Evolutionary conservation across 2,329 filamentous ascomycete genomes (phyloP).

Genomic region (Alternaria novae-zelandiae): DNA sequence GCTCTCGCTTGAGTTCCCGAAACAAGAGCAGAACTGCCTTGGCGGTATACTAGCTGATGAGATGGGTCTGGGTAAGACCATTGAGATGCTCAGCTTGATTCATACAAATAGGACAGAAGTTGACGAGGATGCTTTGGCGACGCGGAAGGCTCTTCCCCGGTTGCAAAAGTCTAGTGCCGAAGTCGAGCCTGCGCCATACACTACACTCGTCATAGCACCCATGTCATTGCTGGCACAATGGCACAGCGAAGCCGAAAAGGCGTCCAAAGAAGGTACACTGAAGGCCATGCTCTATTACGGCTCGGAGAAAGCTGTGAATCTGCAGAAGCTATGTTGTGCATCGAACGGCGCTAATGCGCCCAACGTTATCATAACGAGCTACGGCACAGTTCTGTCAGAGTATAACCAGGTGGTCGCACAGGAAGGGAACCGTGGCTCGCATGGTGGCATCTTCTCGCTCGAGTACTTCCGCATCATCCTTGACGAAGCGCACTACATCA

Average conservation of each 20-base stretch:
- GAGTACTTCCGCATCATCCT: constrained; percentile 95
- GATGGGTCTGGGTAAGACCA: constrained; percentile 98
- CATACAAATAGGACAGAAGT: constrained; percentile 77
- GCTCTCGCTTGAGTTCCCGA: constrained; percentile 86
- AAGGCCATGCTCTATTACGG: constrained; percentile 93
- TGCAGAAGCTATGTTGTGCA: constrained; percentile 78
- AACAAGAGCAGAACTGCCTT: constrained; percentile 91
- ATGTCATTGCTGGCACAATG: constrained; percentile 97
- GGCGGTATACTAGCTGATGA: constrained; percentile 94
- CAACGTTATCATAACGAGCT: constrained; percentile 92
- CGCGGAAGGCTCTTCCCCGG: constrained; percentile 67
- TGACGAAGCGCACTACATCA: constrained; percentile 94
- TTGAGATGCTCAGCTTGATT: constrained; percentile 94
- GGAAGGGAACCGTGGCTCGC: constrained; percentile 68
- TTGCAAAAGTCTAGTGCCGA: constrained; percentile 63
- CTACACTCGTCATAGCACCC: constrained; percentile 92
- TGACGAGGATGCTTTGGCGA: constrained; percentile 40
- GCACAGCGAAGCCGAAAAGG: constrained; percentile 93
- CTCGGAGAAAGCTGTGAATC: constrained; percentile 77
- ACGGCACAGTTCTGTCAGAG: constrained; percentile 89
- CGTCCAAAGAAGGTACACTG: constrained; percentile 81
- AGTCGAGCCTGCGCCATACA: constrained; percentile 77
- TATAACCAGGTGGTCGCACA: constrained; percentile 75
- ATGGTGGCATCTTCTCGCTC: constrained; percentile 80
- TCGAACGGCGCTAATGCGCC: constrained; percentile 78